Evolutionary conservation across 148 eudicot species (phyloP).

Genomic region (Chenopodium quinoa): DNA sequence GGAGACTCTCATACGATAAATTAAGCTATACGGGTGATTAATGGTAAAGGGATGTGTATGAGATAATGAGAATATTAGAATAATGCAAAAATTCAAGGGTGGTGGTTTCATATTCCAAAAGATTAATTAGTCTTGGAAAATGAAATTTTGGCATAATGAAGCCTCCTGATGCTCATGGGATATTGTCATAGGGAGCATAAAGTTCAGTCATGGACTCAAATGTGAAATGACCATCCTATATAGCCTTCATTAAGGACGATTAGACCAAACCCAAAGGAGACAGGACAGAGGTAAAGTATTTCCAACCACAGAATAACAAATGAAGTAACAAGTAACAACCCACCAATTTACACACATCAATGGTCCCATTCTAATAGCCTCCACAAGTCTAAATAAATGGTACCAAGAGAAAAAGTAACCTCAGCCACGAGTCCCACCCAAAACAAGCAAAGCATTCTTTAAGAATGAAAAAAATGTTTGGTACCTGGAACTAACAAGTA

Average conservation of each 20-base stretch:
- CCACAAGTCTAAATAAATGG: background rate
- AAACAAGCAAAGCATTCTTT: conserved; percentile 3
- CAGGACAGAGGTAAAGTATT: background rate
- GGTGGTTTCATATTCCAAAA: too few species aligned
- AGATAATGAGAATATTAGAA: too few species aligned
- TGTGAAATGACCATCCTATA: background rate
- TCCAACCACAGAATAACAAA: background rate
- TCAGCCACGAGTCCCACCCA: background rate
- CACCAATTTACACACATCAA: background rate
- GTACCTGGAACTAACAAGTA: conserved; percentile 96
- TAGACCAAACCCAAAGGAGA: background rate
- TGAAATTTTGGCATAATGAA: too few species aligned
- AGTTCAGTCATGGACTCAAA: background rate
- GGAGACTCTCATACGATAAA: too few species aligned
- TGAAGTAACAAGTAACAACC: background rate
- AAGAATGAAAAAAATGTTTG: conserved; percentile 2
- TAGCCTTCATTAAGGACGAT: background rate
- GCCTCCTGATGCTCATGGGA: background rate
- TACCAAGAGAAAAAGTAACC: background rate
- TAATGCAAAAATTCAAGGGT: too few species aligned
- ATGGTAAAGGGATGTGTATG: too few species aligned
- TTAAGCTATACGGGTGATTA: too few species aligned
- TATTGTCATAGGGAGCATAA: background rate
- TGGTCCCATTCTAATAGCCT: background rate
- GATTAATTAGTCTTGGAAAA: too few species aligned